Evolutionary conservation across 2,329 filamentous ascomycete species (phyloP), one percentile per base, ranked within the genome.

Genomic region (Fusarium beomiforme): DNA sequence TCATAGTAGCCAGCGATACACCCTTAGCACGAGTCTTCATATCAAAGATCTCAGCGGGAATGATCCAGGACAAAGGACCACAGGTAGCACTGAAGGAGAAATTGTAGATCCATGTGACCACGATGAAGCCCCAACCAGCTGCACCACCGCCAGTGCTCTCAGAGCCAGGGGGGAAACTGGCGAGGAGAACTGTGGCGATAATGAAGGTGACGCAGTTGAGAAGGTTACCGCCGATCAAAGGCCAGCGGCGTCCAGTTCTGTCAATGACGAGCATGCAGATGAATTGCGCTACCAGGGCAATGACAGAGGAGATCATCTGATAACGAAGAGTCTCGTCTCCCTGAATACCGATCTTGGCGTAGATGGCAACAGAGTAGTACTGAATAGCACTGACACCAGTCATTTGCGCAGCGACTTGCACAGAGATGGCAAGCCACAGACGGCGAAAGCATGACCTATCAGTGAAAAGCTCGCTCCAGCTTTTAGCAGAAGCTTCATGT

Each of bases 301-400:
- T 88, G 66, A 93, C 84, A 6, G 87, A 90, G 72, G 90, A 92
- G 76, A 93, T 93, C 55, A 90, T 91, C 77, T 94, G 92, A 78
- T 93, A 93, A 70, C 91, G 88, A 39, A 94, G 85, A 0, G 92
- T 89, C 34, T 91, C 85, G 47, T 88, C 83, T 34, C 59, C 59
- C 7, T 41, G 26, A n/a, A 86, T 86, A 0, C 82, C 79, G 73
- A 93, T 93, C 44, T 69, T 64, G 24, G 47, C 43, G 34, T 69
- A 69, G 16, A 92, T 92, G 9, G 77, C 80, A 16, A 90, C 86
- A 0, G 88, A 90, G 78, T 91, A 93, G 78, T 93, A 93, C 75
- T 93, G 91, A 72, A 93, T 93, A 5, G 90, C 90, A 1, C 86
- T 88, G 1, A 91, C 90, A 69, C 92, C 92, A 0, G 92, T 94